Base-by-base conservation (phyloP, 768 basidiomycete genomes). In the Boletus subparvulus region DNA sequence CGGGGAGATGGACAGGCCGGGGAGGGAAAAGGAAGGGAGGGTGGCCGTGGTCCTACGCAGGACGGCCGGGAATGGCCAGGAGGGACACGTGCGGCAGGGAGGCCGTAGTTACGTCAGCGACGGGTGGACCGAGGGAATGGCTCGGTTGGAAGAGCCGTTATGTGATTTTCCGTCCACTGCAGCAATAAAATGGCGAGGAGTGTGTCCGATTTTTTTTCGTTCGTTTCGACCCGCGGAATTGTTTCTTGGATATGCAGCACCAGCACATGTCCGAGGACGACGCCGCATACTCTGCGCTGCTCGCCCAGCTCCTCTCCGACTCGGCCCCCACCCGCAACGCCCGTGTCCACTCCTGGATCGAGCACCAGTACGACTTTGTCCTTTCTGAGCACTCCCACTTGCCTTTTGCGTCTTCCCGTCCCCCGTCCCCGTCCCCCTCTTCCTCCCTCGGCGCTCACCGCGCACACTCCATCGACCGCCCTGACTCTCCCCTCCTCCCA, bases 361-460 rank as follows among this genome's bases (percentile, higher is more conserved):
- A 72, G 42, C 72, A 73, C 30, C 70, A 72, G n/a, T 72, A 72
- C 48, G 72, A 72, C 62, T 72, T 71, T 66, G 70, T 65, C 17
- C 56, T 71, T 32, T 63, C 70, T 2, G 70, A 71, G n/a, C 65
- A 63, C 2, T 1, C 43, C 3, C 54, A 65, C 36, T 13, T 32
- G 13, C 55, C 45, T 21, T 40, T 19, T 43, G 14, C 58, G 11
- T 53, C 53, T 2, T 59, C 66, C 2, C 66, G 57, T 12, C 43
- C 64, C 0, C 63, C 71, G 2, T 70, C 70, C 0, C 69, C 70
- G 0, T 70, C 71, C 0, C 69, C 69, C 0, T 72, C 70, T 0
- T 71, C 71, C n/a, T 72, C 70, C 2, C 60, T 71, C 48, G 71
- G 70, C 12, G 69, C 65, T 0, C 60, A 64, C 59, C 70, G 69